A percentile compares a stretch with the other conserved stretches of the same genome.
phyloP scores from a whole-genome alignment of 768 basidiomycete genomes.

The Leucosporidium scottii region DNA sequence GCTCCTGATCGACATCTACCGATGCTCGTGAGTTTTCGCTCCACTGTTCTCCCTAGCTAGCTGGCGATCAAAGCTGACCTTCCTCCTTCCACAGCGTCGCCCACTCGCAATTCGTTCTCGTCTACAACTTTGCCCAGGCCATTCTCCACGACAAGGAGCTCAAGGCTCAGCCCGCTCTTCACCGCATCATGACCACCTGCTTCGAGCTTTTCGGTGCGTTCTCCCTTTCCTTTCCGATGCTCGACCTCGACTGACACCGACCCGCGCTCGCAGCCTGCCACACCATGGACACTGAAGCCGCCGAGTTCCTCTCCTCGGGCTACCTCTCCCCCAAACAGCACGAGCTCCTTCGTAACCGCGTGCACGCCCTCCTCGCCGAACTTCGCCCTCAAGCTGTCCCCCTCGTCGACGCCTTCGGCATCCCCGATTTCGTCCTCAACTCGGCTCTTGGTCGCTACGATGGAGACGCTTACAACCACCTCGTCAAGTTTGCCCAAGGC shows the following conservation, averaged over 20 bases:
- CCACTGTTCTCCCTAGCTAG: conserved; percentile 2
- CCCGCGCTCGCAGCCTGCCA: conserved; percentile 5
- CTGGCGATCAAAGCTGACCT: conserved; percentile 2
- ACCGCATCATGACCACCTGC: conserved; percentile 27
- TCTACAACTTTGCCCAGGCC: conserved; percentile 38
- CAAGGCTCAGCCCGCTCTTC: conserved; percentile 29
- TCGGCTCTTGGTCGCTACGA: conserved; percentile 26
- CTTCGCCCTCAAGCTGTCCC: conserved; percentile 36
- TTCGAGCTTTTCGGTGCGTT: conserved; percentile 33
- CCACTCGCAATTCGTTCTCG: conserved; percentile 38
- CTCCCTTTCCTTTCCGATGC: too few relatives aligned
- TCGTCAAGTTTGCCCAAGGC: conserved; percentile 26
- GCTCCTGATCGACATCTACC: conserved; percentile 31
- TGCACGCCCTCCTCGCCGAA: conserved; percentile 30
- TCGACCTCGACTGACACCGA: background rate
- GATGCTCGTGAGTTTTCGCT: conserved; percentile 24
- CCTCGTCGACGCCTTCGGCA: conserved; percentile 34
- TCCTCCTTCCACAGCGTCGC: conserved; percentile 20
- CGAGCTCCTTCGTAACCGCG: conserved; percentile 15
- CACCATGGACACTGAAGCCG: conserved; percentile 30
- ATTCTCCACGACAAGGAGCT: conserved; percentile 33
- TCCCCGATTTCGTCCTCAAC: conserved; percentile 34
- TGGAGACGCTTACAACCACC: conserved; percentile 18
- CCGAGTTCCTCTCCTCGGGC: conserved; percentile 32
- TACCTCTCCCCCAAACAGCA: conserved; percentile 27